Base-by-base conservation (phyloP, 106 monocot genomes). In the Dioscorea alata region DNA sequence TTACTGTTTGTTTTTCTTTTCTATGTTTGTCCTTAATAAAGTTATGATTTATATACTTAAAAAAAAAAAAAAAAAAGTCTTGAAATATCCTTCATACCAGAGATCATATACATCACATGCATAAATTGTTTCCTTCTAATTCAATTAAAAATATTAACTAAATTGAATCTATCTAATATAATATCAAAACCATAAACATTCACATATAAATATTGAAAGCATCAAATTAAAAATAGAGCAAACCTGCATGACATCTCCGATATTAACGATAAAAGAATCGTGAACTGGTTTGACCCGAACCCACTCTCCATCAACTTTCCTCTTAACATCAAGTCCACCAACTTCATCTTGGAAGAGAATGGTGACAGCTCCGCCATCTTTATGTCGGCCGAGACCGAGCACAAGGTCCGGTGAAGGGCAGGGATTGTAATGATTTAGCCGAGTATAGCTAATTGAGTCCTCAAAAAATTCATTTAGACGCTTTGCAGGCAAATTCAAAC, bases 211-310 rank as follows among this genome's bases (percentile, higher is more conserved):
- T 28, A 28, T 28, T 28, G 28, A 28, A 3, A 28, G 1, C 28
- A 28, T 28, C 2, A 28, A 28, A 42, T 42, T 6, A 42, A 10
- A 42, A 0, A 42, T 0, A 42, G 42, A 42, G 10, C 42, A 42
- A 10, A 71, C 71, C 71, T 71, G 54, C 1, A 54, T 19, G 13
- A 54, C 18, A 19, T 54, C 54, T 16, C 54, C 54, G 13, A 54
- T 13, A 19, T 54, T 54, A 13, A 54, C 5, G 19, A 54, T 54
- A 14, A 13, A 54, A 19, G 54, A 18, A 19, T 54, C 18, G 3
- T 0, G 18, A 8, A 8, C 5, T 14, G 54, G 54, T 19, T 54
- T 18, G 0, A 54, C 54, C 2, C 54, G 54, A 16, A 54, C 54
- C 54, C 54, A 54, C 13, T 54, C 54, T 16, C 54, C 54, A 19